Evolutionary conservation across 768 basidiomycete species (phyloP).

Genomic region (Mycena epipterygia): DNA sequence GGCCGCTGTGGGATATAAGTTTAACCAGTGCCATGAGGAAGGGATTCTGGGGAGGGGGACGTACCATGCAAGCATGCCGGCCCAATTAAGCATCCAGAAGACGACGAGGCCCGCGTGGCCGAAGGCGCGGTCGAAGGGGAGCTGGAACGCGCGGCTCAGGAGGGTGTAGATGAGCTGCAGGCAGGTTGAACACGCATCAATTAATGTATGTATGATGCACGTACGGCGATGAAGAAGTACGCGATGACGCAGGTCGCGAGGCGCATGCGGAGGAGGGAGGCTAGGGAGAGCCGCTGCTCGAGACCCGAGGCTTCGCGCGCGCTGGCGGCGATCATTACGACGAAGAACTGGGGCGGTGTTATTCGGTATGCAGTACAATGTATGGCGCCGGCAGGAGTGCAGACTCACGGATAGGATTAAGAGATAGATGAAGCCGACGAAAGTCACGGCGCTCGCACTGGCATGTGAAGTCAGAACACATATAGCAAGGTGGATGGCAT

Average conservation of each 20-base stretch:
- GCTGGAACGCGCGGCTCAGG: constrained; percentile 70
- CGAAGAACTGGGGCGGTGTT: constrained; percentile 39
- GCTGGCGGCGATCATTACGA: constrained; percentile 36
- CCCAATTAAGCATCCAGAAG: constrained; percentile 77
- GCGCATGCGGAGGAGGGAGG: constrained; percentile 56
- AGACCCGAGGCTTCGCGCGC: constrained; percentile 56
- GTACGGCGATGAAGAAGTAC: constrained; percentile 60
- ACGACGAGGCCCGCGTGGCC: constrained; percentile 68
- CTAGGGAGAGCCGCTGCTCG: constrained; percentile 52
- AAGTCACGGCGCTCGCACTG: constrained; percentile 64
- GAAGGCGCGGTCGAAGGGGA: constrained; percentile 63
- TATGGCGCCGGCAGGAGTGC: no score
- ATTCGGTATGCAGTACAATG: constrained; percentile 42
- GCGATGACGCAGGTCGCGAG: constrained; percentile 52
- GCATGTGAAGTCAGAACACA: background rate
- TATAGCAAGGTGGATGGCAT: background rate
- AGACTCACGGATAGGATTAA: constrained; percentile 52
- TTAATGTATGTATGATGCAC: constrained; percentile 31
- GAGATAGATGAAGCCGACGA: constrained; percentile 70
- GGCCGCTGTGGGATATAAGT: constrained; percentile 64
- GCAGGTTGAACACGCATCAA: background rate
- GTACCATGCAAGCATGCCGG: constrained; percentile 70
- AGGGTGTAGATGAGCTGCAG: constrained; percentile 69
- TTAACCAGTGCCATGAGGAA: background rate
- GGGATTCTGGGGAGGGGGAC: constrained; percentile 31